Percentiles rank a stretch among this genome's conserved stretches.
phyloP scores from a whole-genome alignment of 352 stramenopile species.

The Discostella stelligera region DNA sequence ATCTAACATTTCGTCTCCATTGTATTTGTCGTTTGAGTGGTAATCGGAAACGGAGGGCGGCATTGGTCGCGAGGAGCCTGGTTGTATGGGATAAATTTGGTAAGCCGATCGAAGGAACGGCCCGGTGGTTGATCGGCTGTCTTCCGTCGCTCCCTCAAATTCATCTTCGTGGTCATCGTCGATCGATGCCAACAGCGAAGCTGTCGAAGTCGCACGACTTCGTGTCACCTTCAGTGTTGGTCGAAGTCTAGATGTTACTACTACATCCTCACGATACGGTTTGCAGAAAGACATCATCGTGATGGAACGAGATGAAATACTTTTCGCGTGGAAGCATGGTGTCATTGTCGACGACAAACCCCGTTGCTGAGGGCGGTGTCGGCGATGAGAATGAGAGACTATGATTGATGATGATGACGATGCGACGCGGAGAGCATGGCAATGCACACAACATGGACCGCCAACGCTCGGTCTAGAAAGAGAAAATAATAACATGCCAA shows the following conservation, averaged over 20 bases:
- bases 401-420: not conserved
- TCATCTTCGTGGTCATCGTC: not conserved
- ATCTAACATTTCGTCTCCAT: not conserved
- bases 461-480: not conserved
- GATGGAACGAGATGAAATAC: not conserved
- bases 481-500: not conserved
- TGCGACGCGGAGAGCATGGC: not conserved
- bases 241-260: not conserved
- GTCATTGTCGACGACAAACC: not conserved
- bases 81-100: conserved; percentile 16
- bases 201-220: not conserved
- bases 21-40: conserved; percentile 13
- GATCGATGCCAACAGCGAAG: not conserved
- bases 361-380: not conserved
- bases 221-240: not conserved
- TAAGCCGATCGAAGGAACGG: conserved; percentile 18
- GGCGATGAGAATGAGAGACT: not conserved
- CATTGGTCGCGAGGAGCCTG: conserved; percentile 21
- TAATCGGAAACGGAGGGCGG: conserved; percentile 15
- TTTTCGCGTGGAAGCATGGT: not conserved
- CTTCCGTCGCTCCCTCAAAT: not conserved
- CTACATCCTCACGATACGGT: not conserved
- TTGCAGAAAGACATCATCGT: too few relatives aligned
- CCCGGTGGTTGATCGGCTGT: not conserved
- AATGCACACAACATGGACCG: not conserved